Evolutionary conservation across 768 basidiomycete genomes (phyloP).

Genomic region (Favolaschia claudopus): DNA sequence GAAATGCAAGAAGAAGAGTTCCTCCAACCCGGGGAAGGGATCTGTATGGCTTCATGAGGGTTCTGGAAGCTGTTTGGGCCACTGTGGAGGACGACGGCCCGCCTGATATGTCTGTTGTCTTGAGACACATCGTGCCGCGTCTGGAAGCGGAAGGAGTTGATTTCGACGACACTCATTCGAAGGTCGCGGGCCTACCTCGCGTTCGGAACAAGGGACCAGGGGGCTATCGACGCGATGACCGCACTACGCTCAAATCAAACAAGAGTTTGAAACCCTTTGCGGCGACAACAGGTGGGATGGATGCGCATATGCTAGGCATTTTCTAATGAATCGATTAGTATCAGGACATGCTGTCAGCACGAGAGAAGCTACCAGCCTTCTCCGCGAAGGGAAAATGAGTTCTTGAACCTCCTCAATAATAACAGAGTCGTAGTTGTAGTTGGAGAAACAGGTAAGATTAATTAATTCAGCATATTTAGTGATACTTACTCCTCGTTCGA

Average conservation of each 20-base stretch:
- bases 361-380: conserved; percentile 82
- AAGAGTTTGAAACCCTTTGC: conserved; percentile 58
- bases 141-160: conserved; percentile 20
- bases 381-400: conserved; percentile 64
- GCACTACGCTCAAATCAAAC: conserved; percentile 56
- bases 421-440: conserved; percentile 83
- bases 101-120: conserved; percentile 74
- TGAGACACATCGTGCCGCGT: conserved; percentile 63
- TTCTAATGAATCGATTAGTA: conserved; percentile 47
- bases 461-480: not conserved
- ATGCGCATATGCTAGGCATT: not conserved
- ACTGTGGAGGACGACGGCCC: conserved; percentile 72
- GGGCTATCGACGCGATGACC: conserved; percentile 43
- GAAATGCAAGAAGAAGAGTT: conserved; percentile 63
- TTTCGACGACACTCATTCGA: conserved; percentile 7
- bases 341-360: conserved; percentile 56
- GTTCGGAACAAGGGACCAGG: conserved; percentile 31
- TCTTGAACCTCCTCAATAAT: conserved; percentile 62
- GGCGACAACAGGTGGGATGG: conserved; percentile 46
- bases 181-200: not conserved
- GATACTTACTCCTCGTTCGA: conserved; percentile 24
- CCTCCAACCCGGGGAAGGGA: conserved; percentile 71
- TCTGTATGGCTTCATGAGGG: conserved; percentile 75
- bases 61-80: conserved; percentile 77
- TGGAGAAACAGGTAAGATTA: conserved; percentile 80